Evolutionary conservation across 1,284 basidiomycete species (phyloP).

Genomic region (Acaromyces ingoldii): DNA sequence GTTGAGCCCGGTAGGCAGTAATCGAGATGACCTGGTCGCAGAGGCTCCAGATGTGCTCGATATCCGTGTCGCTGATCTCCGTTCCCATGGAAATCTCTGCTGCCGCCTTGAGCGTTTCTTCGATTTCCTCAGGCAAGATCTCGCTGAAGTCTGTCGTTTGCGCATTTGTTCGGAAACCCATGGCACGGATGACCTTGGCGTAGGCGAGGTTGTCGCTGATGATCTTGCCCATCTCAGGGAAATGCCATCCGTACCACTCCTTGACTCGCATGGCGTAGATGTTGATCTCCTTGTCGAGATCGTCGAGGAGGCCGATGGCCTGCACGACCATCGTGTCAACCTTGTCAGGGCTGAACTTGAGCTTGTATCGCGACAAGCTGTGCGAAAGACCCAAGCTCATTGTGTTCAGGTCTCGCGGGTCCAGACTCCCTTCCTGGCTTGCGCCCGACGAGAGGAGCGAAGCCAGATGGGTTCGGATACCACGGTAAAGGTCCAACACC

Average conservation of each 20-base stretch:
- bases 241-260: slow-evolving; percentile 99
- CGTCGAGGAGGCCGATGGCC: slow-evolving; percentile 95
- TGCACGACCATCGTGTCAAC: slow-evolving; percentile 99
- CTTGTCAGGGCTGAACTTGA: slow-evolving; percentile 99
- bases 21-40: slow-evolving; percentile 97
- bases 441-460: slow-evolving; percentile 60
- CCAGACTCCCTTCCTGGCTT: slow-evolving; percentile 44
- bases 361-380: slow-evolving; percentile 94
- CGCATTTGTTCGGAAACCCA: slow-evolving; percentile 72
- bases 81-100: slow-evolving; percentile 96
- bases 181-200: slow-evolving; percentile 61
- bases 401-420: slow-evolving; percentile 84
- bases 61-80: slow-evolving; percentile 92
- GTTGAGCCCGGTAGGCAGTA: slow-evolving; percentile 84
- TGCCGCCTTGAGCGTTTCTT: slow-evolving; percentile 83
- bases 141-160: slow-evolving; percentile 75
- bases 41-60: slow-evolving; percentile 86
- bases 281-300: slow-evolving; percentile 99
- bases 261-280: slow-evolving; percentile 99
- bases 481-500: slow-evolving; percentile 83
- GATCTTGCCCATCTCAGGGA: slow-evolving; percentile 98
- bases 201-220: slow-evolving; percentile 95
- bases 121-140: slow-evolving; percentile 79
- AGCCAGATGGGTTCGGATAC: slow-evolving; percentile 84
- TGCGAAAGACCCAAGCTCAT: slow-evolving; percentile 97